Base-by-base conservation (phyloP, 2,329 filamentous ascomycete genomes). In the Lasiodiplodia citricola region DNA sequence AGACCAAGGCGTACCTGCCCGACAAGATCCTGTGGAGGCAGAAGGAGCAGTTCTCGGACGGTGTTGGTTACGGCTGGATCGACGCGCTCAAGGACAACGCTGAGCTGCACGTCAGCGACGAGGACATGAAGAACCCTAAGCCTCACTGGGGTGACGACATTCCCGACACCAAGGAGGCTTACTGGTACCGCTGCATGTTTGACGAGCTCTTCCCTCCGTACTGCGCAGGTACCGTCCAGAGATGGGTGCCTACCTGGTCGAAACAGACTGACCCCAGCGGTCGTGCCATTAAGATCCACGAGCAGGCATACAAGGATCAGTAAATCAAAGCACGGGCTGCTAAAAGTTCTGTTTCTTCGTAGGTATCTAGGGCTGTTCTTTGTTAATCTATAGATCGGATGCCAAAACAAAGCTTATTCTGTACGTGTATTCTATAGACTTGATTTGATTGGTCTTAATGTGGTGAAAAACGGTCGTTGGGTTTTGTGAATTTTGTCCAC, bases 21-120 rank as follows among this genome's bases (percentile, higher is more conserved):
- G 91, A 97, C 21, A 90, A 94, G 80, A 99, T 99, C 75, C 90
- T 99, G 68, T 99, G 93, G 92, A 88, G 96, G 79, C 96, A 99
- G 83, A 99, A 99, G 89, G 96, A 99, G 85, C 96, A 99, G 84
- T 99, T 99, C 86, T 96, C 92, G 69, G 96, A 99, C 77, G 96
- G 96, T 79, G 96, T 99, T 69, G 96, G 96, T 69, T 99, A 99
- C 84, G 94, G 96, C 72, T 99, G 96, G 96, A 99, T 99, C 78
- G 96, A 99, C 78, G 92, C 91, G 7, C 89, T 99, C 76, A 98
- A 97, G 87, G 96, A 98, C 82, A 92, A 91, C 77, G 96, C 96
- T 41, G 94, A 96, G 83, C 81, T 90, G 72, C 89, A 96, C 68
- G 91, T 99, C 68, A 97, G 92, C 21, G 95, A 99, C 78, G 95